Conservation (phyloP, 2,329 filamentous ascomycete species). For the Tolypocladium paradoxum region DNA sequence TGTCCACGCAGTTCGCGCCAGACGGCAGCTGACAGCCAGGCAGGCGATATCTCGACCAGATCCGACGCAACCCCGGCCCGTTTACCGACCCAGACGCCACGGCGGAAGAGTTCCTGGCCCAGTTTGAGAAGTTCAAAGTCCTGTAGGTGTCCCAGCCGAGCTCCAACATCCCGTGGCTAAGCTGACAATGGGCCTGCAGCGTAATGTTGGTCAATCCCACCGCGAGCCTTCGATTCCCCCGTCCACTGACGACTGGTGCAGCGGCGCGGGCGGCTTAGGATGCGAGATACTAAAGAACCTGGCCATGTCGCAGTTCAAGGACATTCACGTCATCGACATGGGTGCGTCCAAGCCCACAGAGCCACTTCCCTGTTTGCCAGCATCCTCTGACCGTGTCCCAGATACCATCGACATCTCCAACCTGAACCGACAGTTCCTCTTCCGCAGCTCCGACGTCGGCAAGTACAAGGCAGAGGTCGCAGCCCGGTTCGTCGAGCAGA, state of each 20-base stretch:
- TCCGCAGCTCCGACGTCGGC: slow-evolving; percentile 83
- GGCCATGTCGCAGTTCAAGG: slow-evolving; percentile 86
- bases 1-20: too few relatives aligned
- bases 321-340: slow-evolving; percentile 99
- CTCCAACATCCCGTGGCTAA: neutral
- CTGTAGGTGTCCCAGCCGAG: slow-evolving; percentile 41
- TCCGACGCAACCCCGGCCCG: slow-evolving; percentile 67
- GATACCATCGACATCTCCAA: slow-evolving; percentile 99
- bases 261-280: slow-evolving; percentile 85
- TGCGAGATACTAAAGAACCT: slow-evolving; percentile 97
- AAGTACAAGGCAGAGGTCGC: slow-evolving; percentile 91
- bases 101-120: slow-evolving; percentile 39
- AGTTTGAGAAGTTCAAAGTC: slow-evolving; percentile 62
- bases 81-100: slow-evolving; percentile 59
- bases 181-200: slow-evolving; percentile 19
- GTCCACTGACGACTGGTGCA: slow-evolving; percentile 23
- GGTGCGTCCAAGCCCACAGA: slow-evolving; percentile 37
- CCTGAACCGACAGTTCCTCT: slow-evolving; percentile 93
- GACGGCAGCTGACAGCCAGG: neutral
- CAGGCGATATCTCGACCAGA: slow-evolving; percentile 76
- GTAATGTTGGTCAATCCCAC: slow-evolving; percentile 34
- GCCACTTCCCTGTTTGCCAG: neutral
- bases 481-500: slow-evolving; percentile 78
- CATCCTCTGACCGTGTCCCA: slow-evolving; percentile 19
- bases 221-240: neutral